Evolutionary conservation across 371 early-diverging fungal species (phyloP), one percentile per base, ranked within the genome.

Genomic region (Rhizopus delemar): DNA sequence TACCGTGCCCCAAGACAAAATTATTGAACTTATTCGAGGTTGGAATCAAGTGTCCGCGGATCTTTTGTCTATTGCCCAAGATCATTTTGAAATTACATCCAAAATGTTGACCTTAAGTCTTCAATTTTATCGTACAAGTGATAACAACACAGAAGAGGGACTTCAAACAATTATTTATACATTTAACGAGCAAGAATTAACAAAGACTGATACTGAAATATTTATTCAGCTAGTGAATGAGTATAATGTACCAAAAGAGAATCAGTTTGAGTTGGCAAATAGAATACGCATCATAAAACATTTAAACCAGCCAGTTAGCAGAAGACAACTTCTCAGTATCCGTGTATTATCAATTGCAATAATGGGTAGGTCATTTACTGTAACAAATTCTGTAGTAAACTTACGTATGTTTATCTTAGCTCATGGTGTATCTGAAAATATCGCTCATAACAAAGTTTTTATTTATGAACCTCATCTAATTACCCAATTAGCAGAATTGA

Each of bases 391-490:
- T 28, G n/a, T 12, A 38, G 3, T n/a, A 48, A 5, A 31, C 46
- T 41, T n/a, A 43, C 16, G 9, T 54, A 48, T 16, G 39, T 13
- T 43, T 48, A 39, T 39, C 46, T 16, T 68, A 80, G 81, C 84
- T 7, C 82, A 86, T 66, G 79, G 85, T 41, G 74, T 83, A 15
- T 78, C 86, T 2, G 92, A 92, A 67, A 80, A 85, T 1, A 77
- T 86, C 41, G 86, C 90, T 31, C 84, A 88, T 51, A 87, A 84
- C 59, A 84, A 82, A 55, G 76, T 96, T 29, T 90, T 94, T 61
- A 74, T 88, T 9, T 91, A 90, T 67, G 96, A 96, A 57, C 95
- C 95, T 9, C 86, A 89, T 67, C 75, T 95, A 33, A 86, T 93
- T 12, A 66, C 82, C 9, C 83, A 90, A 38, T 63, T 96, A 4